Percentiles rank a stretch among this genome's conserved stretches.
These are phyloP conservation scores for Lathyrus sativus DNA, from an alignment of 306 rosid species.

Conservation along the genomic window DNA sequence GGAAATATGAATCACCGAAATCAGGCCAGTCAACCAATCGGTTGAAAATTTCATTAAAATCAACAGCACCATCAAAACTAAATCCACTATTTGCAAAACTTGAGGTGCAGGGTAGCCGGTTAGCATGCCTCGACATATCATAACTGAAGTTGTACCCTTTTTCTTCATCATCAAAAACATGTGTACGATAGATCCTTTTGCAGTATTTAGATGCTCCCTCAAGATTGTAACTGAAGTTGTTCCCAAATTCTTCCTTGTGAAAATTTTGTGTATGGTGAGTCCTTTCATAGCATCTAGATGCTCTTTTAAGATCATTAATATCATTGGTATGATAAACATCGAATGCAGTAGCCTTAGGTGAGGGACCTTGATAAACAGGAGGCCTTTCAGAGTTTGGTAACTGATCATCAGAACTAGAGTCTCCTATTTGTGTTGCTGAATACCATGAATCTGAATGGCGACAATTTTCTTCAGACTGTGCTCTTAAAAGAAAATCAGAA, in stretches of 20 bases:
- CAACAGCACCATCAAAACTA: conserved; percentile 44
- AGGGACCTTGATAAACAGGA: conserved; percentile 35
- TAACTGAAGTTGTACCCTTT: conserved; percentile 39
- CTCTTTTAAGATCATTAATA: conserved; percentile 41
- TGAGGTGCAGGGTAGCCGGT: conserved; percentile 40
- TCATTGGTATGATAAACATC: conserved; percentile 43
- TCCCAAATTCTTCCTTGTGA: conserved; percentile 45
- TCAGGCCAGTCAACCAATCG: conserved; percentile 42
- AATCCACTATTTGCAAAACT: conserved; percentile 42
- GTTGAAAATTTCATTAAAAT: conserved; percentile 33
- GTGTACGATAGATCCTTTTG: conserved; percentile 33
- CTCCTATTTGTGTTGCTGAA: conserved; percentile 36
- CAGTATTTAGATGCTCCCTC: conserved; percentile 43
- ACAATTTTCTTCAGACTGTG: conserved; percentile 41
- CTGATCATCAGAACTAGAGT: conserved; percentile 41
- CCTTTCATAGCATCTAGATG: conserved; percentile 46
- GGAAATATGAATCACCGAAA: conserved; percentile 33
- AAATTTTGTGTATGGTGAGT: conserved; percentile 18
- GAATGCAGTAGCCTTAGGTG: conserved; percentile 44
- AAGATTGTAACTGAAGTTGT: conserved; percentile 37
- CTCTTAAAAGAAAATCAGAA: conserved; percentile 43
- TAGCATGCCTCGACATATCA: conserved; percentile 43
- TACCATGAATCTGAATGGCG: conserved; percentile 39
- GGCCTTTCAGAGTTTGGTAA: conserved; percentile 45
- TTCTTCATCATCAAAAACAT: conserved; percentile 44